Evolutionary conservation across 805 yeast species (phyloP), one percentile per base, ranked within the genome.

Genomic region (Teunomyces funiuensis): DNA sequence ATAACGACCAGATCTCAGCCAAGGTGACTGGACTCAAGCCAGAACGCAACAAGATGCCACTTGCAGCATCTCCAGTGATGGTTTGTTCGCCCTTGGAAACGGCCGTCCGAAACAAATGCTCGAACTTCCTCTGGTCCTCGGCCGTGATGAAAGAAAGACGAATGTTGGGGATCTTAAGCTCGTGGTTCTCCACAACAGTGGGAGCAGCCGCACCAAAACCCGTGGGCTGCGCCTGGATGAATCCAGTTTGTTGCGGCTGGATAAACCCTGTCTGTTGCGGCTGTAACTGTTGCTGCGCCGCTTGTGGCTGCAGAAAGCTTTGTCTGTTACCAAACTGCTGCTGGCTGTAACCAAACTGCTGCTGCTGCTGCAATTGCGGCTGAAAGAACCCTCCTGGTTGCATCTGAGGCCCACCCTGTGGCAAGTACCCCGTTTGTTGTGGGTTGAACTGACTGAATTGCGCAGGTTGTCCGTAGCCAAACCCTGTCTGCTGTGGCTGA

Each of bases 1-100:
- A 78, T 43, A 91, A 69, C 17, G 85, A 82, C 98, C 98, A 91
- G 46, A 91, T 85, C 52, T 80, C 88, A 2, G 91, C 91, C 52
- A 91, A 73, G 31, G 83, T 79, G 18, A 77, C 72, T 2, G 96
- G 88, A 30, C 79, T 71, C 40, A 91, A 71, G 5, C 88, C 87
- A 0, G 97, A 89, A 51, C 86, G 79, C 67, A 88, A 70, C 52
- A 91, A 71, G 45, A 91, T 83, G 46, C 80, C 82, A 51, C 90
- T 80, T 11, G 96, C 95, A 5, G 84, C 70, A 34, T 80, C 83
- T 8, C 91, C 90, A 33, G 75, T 68, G 40, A 85, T 77, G 3
- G 88, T 73, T 46, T 69, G 79, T 47, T 84, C 89, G n/a, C 85
- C 83, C 14, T 71, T 66, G 15, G 83, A 76, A 19, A 90, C 91